Percentiles rank a stretch among this genome's conserved stretches.
Conservation (phyloP, 2,329 filamentous ascomycete genomes). For the Cadophora sp. region DNA sequence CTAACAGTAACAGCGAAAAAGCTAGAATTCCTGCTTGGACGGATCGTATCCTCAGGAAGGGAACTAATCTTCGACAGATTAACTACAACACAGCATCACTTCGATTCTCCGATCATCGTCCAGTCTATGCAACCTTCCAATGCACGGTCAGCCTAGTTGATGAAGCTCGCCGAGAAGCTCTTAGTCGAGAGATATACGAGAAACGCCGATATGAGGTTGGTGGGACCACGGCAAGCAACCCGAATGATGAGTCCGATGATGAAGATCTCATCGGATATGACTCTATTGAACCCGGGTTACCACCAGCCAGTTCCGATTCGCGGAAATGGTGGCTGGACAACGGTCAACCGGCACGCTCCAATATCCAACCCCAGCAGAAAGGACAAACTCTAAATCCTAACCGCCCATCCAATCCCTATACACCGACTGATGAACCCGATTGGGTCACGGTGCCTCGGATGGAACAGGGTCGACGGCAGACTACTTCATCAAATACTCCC, state of each 20-base stretch:
- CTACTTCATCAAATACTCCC: slow-evolving; percentile 20
- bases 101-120: slow-evolving; percentile 93
- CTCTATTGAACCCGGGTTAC: slow-evolving; percentile 79
- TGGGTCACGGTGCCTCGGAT: slow-evolving; percentile 74
- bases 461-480: slow-evolving; percentile 19
- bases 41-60: slow-evolving; percentile 89
- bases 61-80: slow-evolving; percentile 80
- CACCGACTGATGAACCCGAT: slow-evolving; percentile 75
- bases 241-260: slow-evolving; percentile 71
- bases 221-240: slow-evolving; percentile 62
- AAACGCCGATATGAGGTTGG: slow-evolving; percentile 71
- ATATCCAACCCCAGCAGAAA: slow-evolving; percentile 68
- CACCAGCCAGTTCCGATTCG: slow-evolving; percentile 70
- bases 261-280: slow-evolving; percentile 85
- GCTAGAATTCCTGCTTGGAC: slow-evolving; percentile 96
- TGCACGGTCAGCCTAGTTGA: slow-evolving; percentile 84
- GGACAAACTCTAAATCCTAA: slow-evolving; percentile 73
- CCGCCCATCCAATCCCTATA: slow-evolving; percentile 83
- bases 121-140: slow-evolving; percentile 88
- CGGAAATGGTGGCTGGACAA: slow-evolving; percentile 76
- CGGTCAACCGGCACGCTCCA: slow-evolving; percentile 76
- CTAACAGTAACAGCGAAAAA: slow-evolving; percentile 71
- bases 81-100: slow-evolving; percentile 84
- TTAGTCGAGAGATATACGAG: slow-evolving; percentile 78
- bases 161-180: slow-evolving; percentile 71